These are phyloP conservation scores for Pedinophyceae sp. DNA, from an alignment of 139 green algal genomes.

Conservation along the genomic window DNA sequence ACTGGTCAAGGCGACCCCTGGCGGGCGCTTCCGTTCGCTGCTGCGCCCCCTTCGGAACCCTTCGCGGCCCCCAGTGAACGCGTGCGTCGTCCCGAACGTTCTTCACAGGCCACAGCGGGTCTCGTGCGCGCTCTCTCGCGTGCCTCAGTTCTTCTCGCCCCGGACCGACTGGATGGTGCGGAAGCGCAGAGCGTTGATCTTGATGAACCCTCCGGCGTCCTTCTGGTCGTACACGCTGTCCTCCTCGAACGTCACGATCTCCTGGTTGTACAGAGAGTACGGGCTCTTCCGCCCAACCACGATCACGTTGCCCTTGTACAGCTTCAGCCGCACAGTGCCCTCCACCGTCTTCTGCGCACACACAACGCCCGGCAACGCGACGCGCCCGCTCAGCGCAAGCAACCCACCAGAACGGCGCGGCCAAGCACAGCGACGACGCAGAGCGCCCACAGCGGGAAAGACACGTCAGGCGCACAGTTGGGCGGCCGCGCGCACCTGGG, in stretches of 20 bases:
- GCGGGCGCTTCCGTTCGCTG: no score
- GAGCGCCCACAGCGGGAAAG: background rate
- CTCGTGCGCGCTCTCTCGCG: no score
- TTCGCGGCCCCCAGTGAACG: no score
- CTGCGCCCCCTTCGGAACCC: no score
- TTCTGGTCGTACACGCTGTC: constrained; percentile 83
- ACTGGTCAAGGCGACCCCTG: no score
- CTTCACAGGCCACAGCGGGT: no score
- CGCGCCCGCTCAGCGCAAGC: background rate
- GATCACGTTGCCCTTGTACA: constrained; percentile 79
- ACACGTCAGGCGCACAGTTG: constrained; percentile 10
- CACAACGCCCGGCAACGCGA: background rate
- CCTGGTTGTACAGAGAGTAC: constrained; percentile 64
- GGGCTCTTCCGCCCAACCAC: constrained; percentile 56
- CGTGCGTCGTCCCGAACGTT: no score
- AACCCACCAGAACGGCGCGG: background rate
- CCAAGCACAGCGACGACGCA: background rate
- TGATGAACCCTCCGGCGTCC: constrained; percentile 88
- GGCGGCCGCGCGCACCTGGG: constrained; percentile 28
- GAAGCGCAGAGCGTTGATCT: constrained; percentile 28
- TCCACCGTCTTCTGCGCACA: constrained; percentile 12
- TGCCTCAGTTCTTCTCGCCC: no score
- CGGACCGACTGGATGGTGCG: no score
- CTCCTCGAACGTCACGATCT: constrained; percentile 92
- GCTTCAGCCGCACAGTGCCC: constrained; percentile 76